Conservation (phyloP, 768 basidiomycete species). For the Phaeotremella skinneri region DNA sequence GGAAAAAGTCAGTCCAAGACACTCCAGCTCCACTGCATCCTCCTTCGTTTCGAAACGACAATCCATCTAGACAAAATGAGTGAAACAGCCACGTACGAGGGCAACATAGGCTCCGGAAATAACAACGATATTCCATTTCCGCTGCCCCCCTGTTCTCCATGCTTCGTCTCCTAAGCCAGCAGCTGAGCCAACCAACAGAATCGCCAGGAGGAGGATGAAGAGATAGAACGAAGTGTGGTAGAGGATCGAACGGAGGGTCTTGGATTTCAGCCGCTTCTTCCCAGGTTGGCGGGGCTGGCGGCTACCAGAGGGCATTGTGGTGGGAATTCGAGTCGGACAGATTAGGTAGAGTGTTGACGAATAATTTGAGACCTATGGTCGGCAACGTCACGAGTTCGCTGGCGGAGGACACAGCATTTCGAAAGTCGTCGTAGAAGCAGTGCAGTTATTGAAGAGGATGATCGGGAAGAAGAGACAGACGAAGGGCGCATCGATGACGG, state of each 20-base stretch:
- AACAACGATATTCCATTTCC: conserved; percentile 48
- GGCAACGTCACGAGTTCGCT: too few relatives aligned
- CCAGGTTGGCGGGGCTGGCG: not conserved
- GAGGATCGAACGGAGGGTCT: conserved; percentile 21
- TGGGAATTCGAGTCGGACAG: too few relatives aligned
- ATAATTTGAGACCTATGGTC: too few relatives aligned
- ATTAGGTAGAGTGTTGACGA: too few relatives aligned
- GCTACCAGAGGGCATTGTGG: not conserved
- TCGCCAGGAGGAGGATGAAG: conserved; percentile 30
- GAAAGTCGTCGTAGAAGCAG: too few relatives aligned
- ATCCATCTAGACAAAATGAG: not conserved
- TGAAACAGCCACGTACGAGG: conserved; percentile 34
- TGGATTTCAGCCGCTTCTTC: not conserved
- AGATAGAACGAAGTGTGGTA: conserved; percentile 42
- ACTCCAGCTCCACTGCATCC: not conserved
- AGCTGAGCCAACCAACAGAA: conserved; percentile 31
- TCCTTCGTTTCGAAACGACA: not conserved
- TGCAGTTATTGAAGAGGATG: too few relatives aligned
- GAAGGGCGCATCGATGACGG: too few relatives aligned
- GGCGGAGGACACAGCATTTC: too few relatives aligned
- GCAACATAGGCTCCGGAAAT: conserved; percentile 39
- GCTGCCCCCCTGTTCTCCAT: conserved; percentile 23
- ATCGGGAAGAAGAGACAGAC: too few relatives aligned
- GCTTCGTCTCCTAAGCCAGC: conserved; percentile 42
- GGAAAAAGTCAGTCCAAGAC: not conserved